Evolutionary conservation across 78 protist species (phyloP).

Genomic region (Capsaspora owczarzaki): DNA sequence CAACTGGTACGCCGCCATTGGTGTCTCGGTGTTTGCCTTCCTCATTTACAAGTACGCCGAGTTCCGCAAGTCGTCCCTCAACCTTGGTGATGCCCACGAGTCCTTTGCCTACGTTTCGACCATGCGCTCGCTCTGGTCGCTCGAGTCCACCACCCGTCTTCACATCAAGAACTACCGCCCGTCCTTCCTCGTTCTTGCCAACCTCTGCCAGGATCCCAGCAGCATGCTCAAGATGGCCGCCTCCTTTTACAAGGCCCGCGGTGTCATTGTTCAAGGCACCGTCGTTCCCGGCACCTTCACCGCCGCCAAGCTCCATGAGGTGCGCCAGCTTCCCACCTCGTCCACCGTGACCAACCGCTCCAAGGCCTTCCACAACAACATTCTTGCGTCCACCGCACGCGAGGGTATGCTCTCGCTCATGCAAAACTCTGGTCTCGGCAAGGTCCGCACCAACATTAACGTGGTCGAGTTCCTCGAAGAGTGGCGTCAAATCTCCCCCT

Average conservation of each 20-base stretch:
- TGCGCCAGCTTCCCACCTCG: background rate
- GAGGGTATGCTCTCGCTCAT: background rate
- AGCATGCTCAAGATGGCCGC: background rate
- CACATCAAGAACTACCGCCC: slow-evolving; percentile 8
- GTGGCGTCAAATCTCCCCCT: background rate
- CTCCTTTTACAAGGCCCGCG: background rate
- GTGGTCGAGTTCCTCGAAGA: background rate
- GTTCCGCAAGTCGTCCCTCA: background rate
- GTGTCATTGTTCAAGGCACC: background rate
- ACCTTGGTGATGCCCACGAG: slow-evolving; percentile 1
- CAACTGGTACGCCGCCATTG: background rate
- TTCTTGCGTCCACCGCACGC: background rate
- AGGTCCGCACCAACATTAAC: slow-evolving; percentile 10
- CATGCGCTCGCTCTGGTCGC: background rate
- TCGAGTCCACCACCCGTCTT: background rate
- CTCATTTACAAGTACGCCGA: slow-evolving; percentile 10
- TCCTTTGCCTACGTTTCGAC: background rate
- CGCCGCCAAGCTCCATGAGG: background rate
- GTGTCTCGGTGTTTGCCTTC: background rate
- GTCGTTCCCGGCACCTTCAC: background rate
- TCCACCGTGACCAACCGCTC: background rate
- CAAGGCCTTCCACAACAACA: background rate
- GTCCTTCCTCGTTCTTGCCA: background rate
- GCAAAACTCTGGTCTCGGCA: slow-evolving; percentile 16
- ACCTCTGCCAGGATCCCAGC: background rate